A percentile compares a stretch with the other conserved stretches of the same genome.
Evolutionary conservation across 2,329 filamentous ascomycete genomes (phyloP).

Genomic region (Aspergillus costaricaensis): DNA sequence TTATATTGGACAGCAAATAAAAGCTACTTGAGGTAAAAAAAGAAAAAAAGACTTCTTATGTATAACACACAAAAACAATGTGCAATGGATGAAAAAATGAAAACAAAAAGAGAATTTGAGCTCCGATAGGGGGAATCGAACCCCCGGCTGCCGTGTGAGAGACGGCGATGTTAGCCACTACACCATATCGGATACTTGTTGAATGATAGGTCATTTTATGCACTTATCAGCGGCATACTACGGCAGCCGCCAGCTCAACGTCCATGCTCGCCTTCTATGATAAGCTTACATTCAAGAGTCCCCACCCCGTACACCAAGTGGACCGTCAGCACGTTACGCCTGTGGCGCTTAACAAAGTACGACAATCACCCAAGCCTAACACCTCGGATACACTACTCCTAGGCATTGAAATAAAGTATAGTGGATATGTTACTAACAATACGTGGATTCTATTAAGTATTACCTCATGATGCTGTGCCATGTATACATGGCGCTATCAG

Average conservation of each 20-base stretch:
- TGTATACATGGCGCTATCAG: constrained; percentile 24
- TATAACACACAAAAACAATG: not conserved
- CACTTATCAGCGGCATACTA: not conserved
- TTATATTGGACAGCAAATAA: too few species aligned
- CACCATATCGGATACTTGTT: constrained; percentile 22
- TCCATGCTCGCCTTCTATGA: not conserved
- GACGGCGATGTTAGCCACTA: constrained; percentile 26
- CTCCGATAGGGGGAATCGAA: constrained; percentile 21
- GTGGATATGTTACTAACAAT: constrained; percentile 21
- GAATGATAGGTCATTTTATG: not conserved
- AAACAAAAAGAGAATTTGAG: not conserved
- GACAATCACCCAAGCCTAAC: not conserved
- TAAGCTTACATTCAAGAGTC: not conserved
- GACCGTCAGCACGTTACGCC: not conserved
- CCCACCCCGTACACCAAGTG: not conserved
- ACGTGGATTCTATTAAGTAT: constrained; percentile 41
- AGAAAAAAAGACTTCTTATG: too few species aligned
- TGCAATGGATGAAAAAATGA: not conserved
- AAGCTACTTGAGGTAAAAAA: too few species aligned
- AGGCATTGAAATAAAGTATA: not conserved
- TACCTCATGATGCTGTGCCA: constrained; percentile 37
- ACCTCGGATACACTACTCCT: not conserved
- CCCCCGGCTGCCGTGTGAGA: constrained; percentile 25
- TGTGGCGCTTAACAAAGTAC: not conserved
- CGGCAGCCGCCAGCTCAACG: not conserved